Evolutionary conservation across 257 asterid genomes (phyloP).

Genomic region (Solanum corneliomulleri): DNA sequence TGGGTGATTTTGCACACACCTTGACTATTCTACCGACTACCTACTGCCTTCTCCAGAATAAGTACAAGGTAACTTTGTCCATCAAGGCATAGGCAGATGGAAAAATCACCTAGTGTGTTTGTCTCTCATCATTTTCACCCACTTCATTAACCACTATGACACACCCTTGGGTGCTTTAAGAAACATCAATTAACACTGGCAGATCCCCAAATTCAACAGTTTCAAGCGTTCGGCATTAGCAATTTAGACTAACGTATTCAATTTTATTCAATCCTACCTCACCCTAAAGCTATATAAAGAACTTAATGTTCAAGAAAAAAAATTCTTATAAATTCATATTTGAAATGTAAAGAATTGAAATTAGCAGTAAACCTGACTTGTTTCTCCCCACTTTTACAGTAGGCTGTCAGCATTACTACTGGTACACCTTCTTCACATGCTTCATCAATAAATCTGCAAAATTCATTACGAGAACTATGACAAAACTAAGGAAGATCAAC

Average conservation of each 20-base stretch:
- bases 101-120: neutral
- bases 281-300: neutral
- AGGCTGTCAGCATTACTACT: slow-evolving; percentile 56
- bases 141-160: neutral
- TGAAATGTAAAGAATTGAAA: neutral
- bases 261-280: neutral
- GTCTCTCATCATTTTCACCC: neutral
- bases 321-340: neutral
- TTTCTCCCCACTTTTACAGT: slow-evolving; percentile 56
- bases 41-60: neutral
- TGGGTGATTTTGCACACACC: neutral
- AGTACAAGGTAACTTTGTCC: neutral
- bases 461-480: neutral
- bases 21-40: neutral
- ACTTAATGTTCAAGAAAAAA: neutral
- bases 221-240: neutral
- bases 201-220: neutral
- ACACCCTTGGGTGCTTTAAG: neutral
- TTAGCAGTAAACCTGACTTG: slow-evolving; percentile 57
- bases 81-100: neutral
- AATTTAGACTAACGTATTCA: neutral
- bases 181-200: neutral
- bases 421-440: slow-evolving; percentile 58
- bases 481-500: neutral
- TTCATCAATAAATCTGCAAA: slow-evolving; percentile 62